Base-by-base conservation (phyloP, 192 early-diverging fungal genomes). In the Dimargaris cristalligena region DNA sequence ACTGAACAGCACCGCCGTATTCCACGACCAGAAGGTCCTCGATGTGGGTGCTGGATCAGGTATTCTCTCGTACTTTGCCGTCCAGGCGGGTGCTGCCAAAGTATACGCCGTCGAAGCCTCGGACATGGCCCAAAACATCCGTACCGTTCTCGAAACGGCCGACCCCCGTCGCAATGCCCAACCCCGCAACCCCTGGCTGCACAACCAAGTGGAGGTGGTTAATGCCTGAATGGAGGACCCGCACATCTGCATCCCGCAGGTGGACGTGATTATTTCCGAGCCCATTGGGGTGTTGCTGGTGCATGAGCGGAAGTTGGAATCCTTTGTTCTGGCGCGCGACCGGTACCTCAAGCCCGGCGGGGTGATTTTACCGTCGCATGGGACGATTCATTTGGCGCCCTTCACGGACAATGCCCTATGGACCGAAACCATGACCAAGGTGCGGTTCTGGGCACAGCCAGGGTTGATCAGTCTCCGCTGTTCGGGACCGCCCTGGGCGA, bases 61-160 rank as follows among this genome's bases (percentile, higher is more conserved):
- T 18, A 94, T 99, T 35, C 72, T 99, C 44, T 89, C 89, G 10
- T 99, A 90, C 69, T 94, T 99, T 72, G 87, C 95, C 25, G 91
- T 85, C 31, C 86, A 91, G 62, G 89, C 95, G 18, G 92, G 92
- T 1, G 91, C 95, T 18, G 70, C 72, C 35, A 84, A 90, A 52
- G 91, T 99, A 9, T 94, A 89, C 67, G 95, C 95, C 0, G 84
- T 99, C 14, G 95, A 99, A 67, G 95, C 95, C 4, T 94, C 91
- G 18, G 81, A 76, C 29, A 94, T 99, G 92, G 91, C 95, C 1
- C 56, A 77, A 33, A 93, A 91, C 74, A 94, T 99, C 77, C 68
- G 80, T 60, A 80, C 80, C 60, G 67, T 99, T 50, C 64, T 98
- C 10, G 69, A 80, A 23, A 71, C 75, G 3, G 80, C 87, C 18